Conservation (phyloP, 2,329 filamentous ascomycete species). For the Scytalidium sp. region DNA sequence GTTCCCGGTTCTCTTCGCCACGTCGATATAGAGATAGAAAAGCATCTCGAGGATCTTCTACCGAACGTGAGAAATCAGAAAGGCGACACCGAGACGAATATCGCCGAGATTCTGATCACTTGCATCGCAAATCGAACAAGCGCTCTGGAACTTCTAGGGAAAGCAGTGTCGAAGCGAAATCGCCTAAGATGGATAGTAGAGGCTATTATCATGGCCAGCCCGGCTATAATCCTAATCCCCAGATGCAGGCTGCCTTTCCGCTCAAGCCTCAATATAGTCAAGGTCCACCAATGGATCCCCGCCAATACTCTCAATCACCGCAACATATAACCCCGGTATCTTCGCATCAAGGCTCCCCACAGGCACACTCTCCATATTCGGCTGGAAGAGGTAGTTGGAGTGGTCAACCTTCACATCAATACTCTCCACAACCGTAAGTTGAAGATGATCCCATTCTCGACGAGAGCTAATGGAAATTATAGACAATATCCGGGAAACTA, state of each 20-base stretch:
- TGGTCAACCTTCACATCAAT: conserved; percentile 36
- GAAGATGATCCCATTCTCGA: neutral
- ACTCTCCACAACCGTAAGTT: conserved; percentile 48
- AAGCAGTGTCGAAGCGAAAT: conserved; percentile 32
- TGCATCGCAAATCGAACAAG: neutral
- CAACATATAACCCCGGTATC: conserved; percentile 50
- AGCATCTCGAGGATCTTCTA: conserved; percentile 18
- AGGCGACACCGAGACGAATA: conserved; percentile 23
- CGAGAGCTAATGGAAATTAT: conserved; percentile 30
- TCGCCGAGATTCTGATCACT: conserved; percentile 13
- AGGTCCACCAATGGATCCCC: conserved; percentile 27
- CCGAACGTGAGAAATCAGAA: conserved; percentile 16
- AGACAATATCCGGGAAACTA: conserved; percentile 64
- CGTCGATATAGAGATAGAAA: conserved; percentile 21
- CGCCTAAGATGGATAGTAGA: conserved; percentile 31
- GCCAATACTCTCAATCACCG: conserved; percentile 56
- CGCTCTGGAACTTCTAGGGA: conserved; percentile 26
- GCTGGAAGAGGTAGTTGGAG: conserved; percentile 51
- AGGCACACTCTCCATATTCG: conserved; percentile 57
- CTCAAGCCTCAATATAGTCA: conserved; percentile 32
- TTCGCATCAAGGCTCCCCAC: conserved; percentile 58
- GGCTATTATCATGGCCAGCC: conserved; percentile 29
- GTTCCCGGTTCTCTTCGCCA: conserved; percentile 24
- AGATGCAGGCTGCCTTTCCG: conserved; percentile 33
- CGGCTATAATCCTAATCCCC: conserved; percentile 31